Conservation (phyloP, 2,329 filamentous ascomycete genomes). For the Claviceps spartinae region DNA sequence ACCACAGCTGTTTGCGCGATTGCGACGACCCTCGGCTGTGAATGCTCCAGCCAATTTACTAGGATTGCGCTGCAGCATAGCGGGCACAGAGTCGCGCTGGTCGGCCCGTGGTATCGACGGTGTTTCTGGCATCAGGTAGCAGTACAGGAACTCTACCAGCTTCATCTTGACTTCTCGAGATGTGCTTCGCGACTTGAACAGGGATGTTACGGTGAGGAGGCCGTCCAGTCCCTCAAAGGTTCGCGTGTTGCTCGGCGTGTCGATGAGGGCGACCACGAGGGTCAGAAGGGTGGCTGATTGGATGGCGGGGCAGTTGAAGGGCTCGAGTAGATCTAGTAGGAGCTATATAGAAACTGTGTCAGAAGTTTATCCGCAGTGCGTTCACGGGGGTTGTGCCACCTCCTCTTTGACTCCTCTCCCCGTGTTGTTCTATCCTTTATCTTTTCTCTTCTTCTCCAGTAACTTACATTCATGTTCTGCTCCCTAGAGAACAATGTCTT, state of each 20-base stretch:
- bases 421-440: background rate
- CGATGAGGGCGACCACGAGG: slow-evolving; percentile 77
- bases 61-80: slow-evolving; percentile 50
- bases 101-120: slow-evolving; percentile 40
- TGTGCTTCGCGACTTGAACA: slow-evolving; percentile 83
- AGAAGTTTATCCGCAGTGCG: background rate
- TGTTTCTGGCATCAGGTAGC: slow-evolving; percentile 92
- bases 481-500: slow-evolving; percentile 77
- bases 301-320: slow-evolving; percentile 80
- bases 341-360: slow-evolving; percentile 33
- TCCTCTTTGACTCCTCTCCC: background rate
- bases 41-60: slow-evolving; percentile 53
- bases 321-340: slow-evolving; percentile 86
- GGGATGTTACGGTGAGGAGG: slow-evolving; percentile 75
- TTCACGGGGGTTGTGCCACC: background rate
- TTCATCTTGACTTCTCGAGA: slow-evolving; percentile 84
- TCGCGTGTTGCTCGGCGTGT: slow-evolving; percentile 75
- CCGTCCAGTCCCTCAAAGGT: slow-evolving; percentile 88
- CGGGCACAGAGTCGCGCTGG: slow-evolving; percentile 30
- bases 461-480: slow-evolving; percentile 77
- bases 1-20: slow-evolving; percentile 22
- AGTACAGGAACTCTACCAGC: slow-evolving; percentile 94
- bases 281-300: slow-evolving; percentile 83
- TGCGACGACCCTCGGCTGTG: slow-evolving; percentile 18
- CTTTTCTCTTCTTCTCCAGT: background rate